Conservation (phyloP, 225 moss, liverwort and hornwort species). For the Sphagnum contortum region DNA sequence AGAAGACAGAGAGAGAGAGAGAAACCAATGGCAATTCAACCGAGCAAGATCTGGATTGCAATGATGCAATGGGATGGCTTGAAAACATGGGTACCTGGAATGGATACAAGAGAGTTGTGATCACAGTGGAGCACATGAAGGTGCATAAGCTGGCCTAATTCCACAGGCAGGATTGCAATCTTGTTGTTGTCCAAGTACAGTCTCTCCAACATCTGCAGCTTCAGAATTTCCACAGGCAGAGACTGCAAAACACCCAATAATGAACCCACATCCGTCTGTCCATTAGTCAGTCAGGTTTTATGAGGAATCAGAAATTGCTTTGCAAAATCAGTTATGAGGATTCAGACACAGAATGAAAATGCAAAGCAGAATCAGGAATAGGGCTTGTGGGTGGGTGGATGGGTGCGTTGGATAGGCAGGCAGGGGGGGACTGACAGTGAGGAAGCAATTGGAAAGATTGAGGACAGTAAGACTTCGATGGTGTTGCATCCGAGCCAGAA, state of each 20-base stretch:
- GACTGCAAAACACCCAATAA: conserved; percentile 30
- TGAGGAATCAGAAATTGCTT: no score
- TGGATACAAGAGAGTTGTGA: conserved; percentile 84
- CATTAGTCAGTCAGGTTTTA: no score
- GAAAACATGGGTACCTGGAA: conserved; percentile 52
- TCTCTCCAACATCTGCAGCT: conserved; percentile 78
- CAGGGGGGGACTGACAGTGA: conserved; percentile 52
- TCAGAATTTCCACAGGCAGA: conserved; percentile 69
- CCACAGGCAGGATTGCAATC: conserved; percentile 75
- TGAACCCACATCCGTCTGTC: no score
- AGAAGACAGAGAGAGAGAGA: no score
- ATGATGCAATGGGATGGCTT: no score
- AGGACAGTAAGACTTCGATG: conserved; percentile 81
- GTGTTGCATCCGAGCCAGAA: conserved; percentile 60
- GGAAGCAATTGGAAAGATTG: conserved; percentile 83
- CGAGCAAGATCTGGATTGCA: no score
- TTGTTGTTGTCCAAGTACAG: conserved; percentile 96
- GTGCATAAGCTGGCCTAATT: conserved; percentile 82
- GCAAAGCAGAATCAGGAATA: no score
- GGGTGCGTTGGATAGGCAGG: no score
- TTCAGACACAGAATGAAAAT: no score
- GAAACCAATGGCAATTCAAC: no score
- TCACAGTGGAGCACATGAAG: conserved; percentile 94
- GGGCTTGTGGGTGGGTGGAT: no score
- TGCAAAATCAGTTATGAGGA: no score